Evolutionary conservation across 805 yeast genomes (phyloP).

Genomic region (Zygosaccharomyces lentus): DNA sequence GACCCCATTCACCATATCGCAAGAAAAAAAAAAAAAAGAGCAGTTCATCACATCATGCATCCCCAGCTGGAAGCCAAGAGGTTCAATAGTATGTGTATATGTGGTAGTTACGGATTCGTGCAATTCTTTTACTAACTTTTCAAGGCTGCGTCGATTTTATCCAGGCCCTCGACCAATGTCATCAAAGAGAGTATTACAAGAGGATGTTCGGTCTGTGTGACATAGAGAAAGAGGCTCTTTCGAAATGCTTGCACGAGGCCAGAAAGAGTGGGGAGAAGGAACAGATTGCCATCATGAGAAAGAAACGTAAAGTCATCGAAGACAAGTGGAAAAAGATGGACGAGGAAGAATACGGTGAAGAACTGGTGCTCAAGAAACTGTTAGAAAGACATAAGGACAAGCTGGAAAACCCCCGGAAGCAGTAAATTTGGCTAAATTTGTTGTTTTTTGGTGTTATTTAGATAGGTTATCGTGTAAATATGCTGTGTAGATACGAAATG

Average conservation of each 20-base stretch:
- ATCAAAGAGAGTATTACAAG: conserved; percentile 58
- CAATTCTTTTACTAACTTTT: conserved; percentile 13
- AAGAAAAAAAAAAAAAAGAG: background rate
- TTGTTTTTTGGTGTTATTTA: background rate
- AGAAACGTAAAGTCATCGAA: conserved; percentile 51
- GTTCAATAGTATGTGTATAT: conserved; percentile 38
- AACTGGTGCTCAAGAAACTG: conserved; percentile 61
- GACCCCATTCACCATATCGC: background rate
- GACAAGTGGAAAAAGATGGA: conserved; percentile 55
- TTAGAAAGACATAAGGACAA: conserved; percentile 49
- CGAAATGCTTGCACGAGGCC: conserved; percentile 75
- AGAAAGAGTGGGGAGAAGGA: conserved; percentile 60
- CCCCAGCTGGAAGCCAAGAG: conserved; percentile 51
- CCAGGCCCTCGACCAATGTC: conserved; percentile 87
- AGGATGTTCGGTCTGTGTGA: conserved; percentile 82
- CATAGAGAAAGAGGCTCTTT: conserved; percentile 71
- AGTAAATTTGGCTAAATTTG: background rate
- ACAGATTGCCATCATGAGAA: conserved; percentile 47
- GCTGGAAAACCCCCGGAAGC: background rate
- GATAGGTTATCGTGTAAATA: conserved; percentile 5
- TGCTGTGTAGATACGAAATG: conserved; percentile 4
- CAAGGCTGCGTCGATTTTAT: conserved; percentile 74
- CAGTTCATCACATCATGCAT: conserved; percentile 38
- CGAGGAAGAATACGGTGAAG: conserved; percentile 79
- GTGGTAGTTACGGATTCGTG: background rate